Evolutionary conservation across 352 stramenopile genomes (phyloP).

Genomic region (Phytophthora palmivora): DNA sequence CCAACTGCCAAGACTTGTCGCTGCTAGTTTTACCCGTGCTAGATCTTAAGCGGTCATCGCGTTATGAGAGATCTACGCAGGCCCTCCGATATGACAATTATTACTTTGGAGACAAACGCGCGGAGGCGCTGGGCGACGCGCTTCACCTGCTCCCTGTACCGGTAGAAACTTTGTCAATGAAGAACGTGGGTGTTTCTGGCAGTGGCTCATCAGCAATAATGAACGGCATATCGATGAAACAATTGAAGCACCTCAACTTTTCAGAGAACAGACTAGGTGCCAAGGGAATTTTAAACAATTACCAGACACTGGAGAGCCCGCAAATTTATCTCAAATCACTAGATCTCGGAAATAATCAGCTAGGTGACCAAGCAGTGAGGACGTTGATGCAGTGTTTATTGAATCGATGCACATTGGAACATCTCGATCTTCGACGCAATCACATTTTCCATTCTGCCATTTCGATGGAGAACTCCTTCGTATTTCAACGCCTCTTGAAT

Average conservation of each 20-base stretch:
- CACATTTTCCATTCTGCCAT: slow-evolving; percentile 71
- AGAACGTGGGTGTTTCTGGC: slow-evolving; percentile 71
- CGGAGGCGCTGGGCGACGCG: slow-evolving; percentile 65
- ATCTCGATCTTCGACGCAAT: slow-evolving; percentile 67
- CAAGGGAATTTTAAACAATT: slow-evolving; percentile 63
- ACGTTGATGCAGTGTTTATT: slow-evolving; percentile 67
- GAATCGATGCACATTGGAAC: slow-evolving; percentile 72
- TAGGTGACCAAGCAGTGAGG: slow-evolving; percentile 69
- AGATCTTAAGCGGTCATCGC: slow-evolving; percentile 53
- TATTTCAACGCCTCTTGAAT: slow-evolving; percentile 61
- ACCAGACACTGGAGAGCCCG: slow-evolving; percentile 58
- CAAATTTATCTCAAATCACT: slow-evolving; percentile 68
- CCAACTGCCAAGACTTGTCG: slow-evolving; percentile 58
- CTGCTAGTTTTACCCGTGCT: slow-evolving; percentile 74
- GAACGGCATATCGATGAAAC: slow-evolving; percentile 51
- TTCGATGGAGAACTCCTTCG: slow-evolving; percentile 67
- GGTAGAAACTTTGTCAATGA: slow-evolving; percentile 74
- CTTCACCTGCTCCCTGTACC: slow-evolving; percentile 62
- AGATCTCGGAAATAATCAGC: slow-evolving; percentile 74
- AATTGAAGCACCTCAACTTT: slow-evolving; percentile 73
- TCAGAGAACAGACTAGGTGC: slow-evolving; percentile 67
- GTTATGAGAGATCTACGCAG: slow-evolving; percentile 52
- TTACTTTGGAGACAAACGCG: slow-evolving; percentile 75
- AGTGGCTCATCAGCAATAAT: slow-evolving; percentile 65
- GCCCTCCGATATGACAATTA: slow-evolving; percentile 75